phyloP scores from a whole-genome alignment of 2,329 filamentous ascomycete species.

The Ascosphaera apis region DNA sequence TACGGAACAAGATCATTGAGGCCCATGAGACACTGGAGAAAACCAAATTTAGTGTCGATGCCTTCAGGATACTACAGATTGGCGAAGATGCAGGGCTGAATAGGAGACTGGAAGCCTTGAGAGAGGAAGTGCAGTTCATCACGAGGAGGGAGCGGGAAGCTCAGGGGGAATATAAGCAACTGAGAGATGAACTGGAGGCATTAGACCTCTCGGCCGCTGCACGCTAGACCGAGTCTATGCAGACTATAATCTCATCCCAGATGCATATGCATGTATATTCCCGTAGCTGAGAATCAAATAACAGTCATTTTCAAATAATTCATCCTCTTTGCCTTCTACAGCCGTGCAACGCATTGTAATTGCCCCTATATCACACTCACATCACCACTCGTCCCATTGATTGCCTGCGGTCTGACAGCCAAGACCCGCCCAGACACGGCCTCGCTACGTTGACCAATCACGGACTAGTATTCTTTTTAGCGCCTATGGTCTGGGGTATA shows the following conservation, averaged over 20 bases:
- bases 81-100: slow-evolving; percentile 58
- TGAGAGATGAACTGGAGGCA: slow-evolving; percentile 53
- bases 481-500: no score
- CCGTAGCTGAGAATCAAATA: not conserved
- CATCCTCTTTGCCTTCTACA: no score
- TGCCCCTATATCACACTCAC: no score
- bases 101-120: slow-evolving; percentile 46
- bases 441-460: no score
- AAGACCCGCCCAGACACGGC: no score
- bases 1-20: slow-evolving; percentile 57
- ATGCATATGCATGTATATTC: not conserved
- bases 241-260: not conserved
- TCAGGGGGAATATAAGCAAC: slow-evolving; percentile 59
- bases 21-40: slow-evolving; percentile 53
- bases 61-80: slow-evolving; percentile 51
- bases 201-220: slow-evolving; percentile 17
- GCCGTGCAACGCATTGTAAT: no score
- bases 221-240: not conserved
- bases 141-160: slow-evolving; percentile 68
- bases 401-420: no score
- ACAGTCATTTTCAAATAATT: no score
- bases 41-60: slow-evolving; percentile 46
- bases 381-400: no score
- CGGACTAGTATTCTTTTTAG: no score
- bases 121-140: slow-evolving; percentile 65